phyloP scores from a whole-genome alignment of 371 early-diverging fungal species.

The Synchytrium microbalum region DNA sequence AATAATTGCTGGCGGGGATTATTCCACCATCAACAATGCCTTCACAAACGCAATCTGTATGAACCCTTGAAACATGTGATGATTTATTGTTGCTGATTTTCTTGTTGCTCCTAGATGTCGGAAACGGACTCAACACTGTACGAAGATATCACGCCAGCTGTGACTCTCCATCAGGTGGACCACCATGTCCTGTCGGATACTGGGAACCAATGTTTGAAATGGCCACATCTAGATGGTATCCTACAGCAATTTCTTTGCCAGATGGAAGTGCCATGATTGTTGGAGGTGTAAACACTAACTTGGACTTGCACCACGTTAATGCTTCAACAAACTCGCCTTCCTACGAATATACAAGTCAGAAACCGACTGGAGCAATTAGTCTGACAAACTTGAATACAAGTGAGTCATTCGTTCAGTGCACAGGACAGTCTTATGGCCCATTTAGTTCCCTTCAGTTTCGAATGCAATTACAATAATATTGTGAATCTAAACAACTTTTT shows the following conservation, averaged over 20 bases:
- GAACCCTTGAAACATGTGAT: background rate
- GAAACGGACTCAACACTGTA: background rate
- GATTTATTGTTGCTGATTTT: background rate
- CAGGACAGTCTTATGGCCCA: too few relatives aligned
- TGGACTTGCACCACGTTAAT: background rate
- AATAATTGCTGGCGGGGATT: conserved; percentile 17
- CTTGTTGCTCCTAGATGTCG: background rate
- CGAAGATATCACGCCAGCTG: background rate
- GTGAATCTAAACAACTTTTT: background rate
- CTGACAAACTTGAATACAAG: background rate
- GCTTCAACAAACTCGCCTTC: background rate
- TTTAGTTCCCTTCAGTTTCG: too few relatives aligned
- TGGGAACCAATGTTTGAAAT: conserved; percentile 5
- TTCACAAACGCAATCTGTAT: conserved; percentile 11
- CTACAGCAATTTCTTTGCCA: conserved; percentile 20
- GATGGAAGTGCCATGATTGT: conserved; percentile 11
- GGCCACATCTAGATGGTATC: conserved; percentile 21
- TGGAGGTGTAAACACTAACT: background rate
- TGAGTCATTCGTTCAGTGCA: too few relatives aligned
- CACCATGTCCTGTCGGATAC: background rate
- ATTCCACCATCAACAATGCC: background rate
- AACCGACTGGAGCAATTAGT: background rate
- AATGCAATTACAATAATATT: background rate
- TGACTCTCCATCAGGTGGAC: background rate
- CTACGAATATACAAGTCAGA: background rate